These are phyloP conservation scores for Geum urbanum DNA, from an alignment of 306 rosid species.

Conservation along the genomic window DNA sequence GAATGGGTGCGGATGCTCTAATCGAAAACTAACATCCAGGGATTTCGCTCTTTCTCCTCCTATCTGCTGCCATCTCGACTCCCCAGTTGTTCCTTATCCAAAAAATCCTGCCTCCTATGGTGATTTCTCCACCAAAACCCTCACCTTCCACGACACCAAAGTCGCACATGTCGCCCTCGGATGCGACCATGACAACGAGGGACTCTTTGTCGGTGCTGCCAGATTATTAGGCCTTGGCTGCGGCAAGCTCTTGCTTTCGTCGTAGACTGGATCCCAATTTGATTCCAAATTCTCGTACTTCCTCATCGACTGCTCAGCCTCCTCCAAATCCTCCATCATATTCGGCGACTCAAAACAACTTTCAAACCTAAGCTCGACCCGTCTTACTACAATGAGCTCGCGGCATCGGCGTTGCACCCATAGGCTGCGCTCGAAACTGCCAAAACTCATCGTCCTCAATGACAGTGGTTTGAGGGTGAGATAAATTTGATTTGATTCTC, in stretches of 20 bases:
- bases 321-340: constrained; percentile 55
- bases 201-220: constrained; percentile 84
- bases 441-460: no score
- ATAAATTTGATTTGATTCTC: no score
- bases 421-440: no score
- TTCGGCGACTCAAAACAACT: constrained; percentile 56
- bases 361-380: constrained; percentile 73
- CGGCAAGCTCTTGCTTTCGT: constrained; percentile 64
- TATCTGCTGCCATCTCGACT: no score
- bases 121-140: constrained; percentile 80
- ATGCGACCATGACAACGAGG: constrained; percentile 83
- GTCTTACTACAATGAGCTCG: constrained; percentile 77
- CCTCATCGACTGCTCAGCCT: constrained; percentile 74
- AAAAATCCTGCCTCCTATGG: constrained; percentile 19
- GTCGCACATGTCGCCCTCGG: constrained; percentile 70
- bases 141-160: constrained; percentile 62
- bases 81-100: no score
- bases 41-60: no score
- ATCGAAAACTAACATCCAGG: no score
- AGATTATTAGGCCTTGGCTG: constrained; percentile 85
- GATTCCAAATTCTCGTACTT: constrained; percentile 83
- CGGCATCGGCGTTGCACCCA: constrained; percentile 56
- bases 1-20: no score
- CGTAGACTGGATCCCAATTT: constrained; percentile 60
- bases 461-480: no score